Conservation (phyloP, 1,139 yeast genomes). For the Diutina catenulata region DNA sequence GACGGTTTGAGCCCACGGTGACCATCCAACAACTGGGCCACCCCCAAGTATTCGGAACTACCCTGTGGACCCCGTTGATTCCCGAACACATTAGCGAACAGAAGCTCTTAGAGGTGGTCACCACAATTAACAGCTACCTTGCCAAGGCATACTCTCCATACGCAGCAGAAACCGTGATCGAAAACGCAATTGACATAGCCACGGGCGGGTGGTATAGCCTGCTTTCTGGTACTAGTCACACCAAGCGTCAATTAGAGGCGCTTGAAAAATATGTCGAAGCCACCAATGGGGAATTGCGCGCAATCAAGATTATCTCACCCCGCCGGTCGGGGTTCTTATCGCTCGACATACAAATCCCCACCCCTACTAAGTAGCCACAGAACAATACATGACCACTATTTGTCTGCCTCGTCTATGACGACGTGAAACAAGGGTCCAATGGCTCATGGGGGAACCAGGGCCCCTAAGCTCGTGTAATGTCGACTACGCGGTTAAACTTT, state of each 20-base stretch:
- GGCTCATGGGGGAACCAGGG: no score
- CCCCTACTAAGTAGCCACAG: no score
- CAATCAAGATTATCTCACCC: background rate
- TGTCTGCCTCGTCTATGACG: no score
- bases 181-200: background rate
- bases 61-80: constrained; percentile 2
- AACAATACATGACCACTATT: no score
- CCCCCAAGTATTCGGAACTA: background rate
- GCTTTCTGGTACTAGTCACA: background rate
- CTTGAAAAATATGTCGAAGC: background rate
- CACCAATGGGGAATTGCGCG: background rate
- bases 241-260: background rate
- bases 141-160: background rate
- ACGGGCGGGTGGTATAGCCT: background rate
- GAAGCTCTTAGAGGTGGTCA: background rate
- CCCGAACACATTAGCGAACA: background rate
- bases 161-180: background rate
- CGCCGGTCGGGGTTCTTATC: background rate
- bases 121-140: background rate
- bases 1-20: background rate
- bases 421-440: no score
- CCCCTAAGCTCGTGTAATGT: no score
- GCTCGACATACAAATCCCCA: constrained; percentile 1
- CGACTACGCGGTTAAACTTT: no score
- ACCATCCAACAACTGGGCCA: background rate